phyloP scores from a whole-genome alignment of 2,329 filamentous ascomycete species.

The Stylonectria norvegica region DNA sequence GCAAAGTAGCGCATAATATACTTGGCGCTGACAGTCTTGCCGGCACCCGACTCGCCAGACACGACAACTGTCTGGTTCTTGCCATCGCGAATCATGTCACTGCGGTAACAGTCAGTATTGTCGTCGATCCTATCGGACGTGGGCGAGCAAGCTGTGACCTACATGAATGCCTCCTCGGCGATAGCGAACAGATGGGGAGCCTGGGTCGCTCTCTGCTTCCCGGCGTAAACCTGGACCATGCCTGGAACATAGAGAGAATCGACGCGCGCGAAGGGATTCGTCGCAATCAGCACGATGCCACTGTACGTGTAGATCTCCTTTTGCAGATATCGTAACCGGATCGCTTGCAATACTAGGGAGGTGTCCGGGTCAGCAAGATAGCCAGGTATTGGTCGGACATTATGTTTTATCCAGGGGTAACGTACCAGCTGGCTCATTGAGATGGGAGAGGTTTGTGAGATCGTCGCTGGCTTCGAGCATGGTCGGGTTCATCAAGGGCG shows the following conservation, averaged over 20 bases:
- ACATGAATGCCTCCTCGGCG: conserved; percentile 97
- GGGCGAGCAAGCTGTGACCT: conserved; percentile 22
- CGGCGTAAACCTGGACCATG: conserved; percentile 99
- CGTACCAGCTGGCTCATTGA: conserved; percentile 95
- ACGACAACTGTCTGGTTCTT: conserved; percentile 99
- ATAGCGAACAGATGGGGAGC: conserved; percentile 98
- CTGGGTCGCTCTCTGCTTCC: conserved; percentile 93
- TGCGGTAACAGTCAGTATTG: conserved; percentile 43
- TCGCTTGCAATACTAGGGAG: conserved; percentile 81
- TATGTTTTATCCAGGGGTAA: conserved; percentile 1
- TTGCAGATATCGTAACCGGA: conserved; percentile 92
- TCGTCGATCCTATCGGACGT: no score
- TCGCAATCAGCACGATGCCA: conserved; percentile 96
- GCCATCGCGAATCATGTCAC: conserved; percentile 92
- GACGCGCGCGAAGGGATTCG: conserved; percentile 95
- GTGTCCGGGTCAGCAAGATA: conserved; percentile 19
- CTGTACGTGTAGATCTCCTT: conserved; percentile 99
- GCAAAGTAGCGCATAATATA: conserved; percentile 99
- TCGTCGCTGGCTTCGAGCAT: conserved; percentile 99
- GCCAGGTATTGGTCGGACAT: background rate
- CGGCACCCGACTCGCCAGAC: conserved; percentile 97
- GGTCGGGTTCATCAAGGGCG: conserved; percentile 94
- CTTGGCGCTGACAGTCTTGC: conserved; percentile 98
- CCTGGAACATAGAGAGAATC: conserved; percentile 98
- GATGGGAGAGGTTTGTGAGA: conserved; percentile 91